Evolutionary conservation across 306 rosid species (phyloP).

Genomic region (Fragaria ananassa): DNA sequence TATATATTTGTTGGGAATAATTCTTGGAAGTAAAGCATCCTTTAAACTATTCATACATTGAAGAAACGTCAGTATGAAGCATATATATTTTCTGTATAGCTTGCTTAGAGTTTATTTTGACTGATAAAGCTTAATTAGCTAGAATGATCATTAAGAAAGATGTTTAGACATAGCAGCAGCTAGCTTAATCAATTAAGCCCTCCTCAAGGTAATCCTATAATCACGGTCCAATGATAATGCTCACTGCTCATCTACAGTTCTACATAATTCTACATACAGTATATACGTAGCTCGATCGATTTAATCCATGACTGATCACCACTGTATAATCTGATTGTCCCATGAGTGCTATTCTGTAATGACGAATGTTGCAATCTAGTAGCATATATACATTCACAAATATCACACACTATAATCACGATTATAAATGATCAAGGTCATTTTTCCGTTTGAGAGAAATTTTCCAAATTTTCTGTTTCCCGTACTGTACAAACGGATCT

Average conservation of each 20-base stretch:
- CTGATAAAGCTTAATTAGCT: background rate
- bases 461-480: too few relatives aligned
- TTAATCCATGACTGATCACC: background rate
- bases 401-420: too few relatives aligned
- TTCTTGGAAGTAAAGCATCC: background rate
- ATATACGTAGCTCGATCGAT: background rate
- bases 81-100: background rate
- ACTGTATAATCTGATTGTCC: background rate
- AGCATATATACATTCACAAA: too few relatives aligned
- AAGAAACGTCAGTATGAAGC: background rate
- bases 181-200: background rate
- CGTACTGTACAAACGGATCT: too few relatives aligned
- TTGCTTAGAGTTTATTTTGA: background rate
- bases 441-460: too few relatives aligned
- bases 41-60: background rate
- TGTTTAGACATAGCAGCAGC: background rate
- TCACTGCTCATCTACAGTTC: background rate
- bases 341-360: too few relatives aligned
- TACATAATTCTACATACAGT: too few relatives aligned
- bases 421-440: too few relatives aligned
- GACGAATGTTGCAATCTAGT: too few relatives aligned
- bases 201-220: background rate
- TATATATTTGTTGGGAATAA: background rate
- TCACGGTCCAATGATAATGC: slow-evolving; percentile 16
- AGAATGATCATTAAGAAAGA: background rate